phyloP scores from a whole-genome alignment of 306 rosid genomes.

The Sicyos edulis region DNA sequence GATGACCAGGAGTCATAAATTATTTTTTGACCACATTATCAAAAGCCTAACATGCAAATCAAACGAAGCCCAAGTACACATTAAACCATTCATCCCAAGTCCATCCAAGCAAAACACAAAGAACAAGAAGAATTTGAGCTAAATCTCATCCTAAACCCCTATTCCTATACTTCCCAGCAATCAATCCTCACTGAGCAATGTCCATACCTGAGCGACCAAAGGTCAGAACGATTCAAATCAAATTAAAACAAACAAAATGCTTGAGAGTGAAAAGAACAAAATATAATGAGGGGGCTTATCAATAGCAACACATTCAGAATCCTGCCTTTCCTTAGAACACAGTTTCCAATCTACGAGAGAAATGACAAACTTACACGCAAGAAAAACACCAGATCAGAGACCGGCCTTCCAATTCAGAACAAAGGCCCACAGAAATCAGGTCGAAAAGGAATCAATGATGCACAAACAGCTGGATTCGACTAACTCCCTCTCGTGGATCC shows the following conservation, averaged over 20 bases:
- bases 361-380: conserved; percentile 22
- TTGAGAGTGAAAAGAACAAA: conserved; percentile 8
- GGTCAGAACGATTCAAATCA: neutral
- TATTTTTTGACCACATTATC: conserved; percentile 37
- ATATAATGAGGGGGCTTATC: conserved; percentile 10
- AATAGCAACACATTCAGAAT: conserved; percentile 13
- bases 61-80: conserved; percentile 6
- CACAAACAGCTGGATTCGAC: conserved; percentile 23
- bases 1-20: conserved; percentile 59
- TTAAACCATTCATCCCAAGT: conserved; percentile 10
- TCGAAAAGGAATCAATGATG: neutral
- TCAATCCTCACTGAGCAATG: neutral
- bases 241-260: neutral
- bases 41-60: conserved; percentile 23
- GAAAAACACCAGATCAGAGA: conserved; percentile 13
- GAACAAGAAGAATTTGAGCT: conserved; percentile 5
- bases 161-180: neutral
- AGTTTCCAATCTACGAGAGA: conserved; percentile 1
- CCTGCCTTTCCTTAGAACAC: conserved; percentile 2
- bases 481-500: conserved; percentile 25
- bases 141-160: conserved; percentile 15
- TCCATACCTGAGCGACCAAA: too few species aligned
- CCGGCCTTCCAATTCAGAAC: conserved; percentile 17
- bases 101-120: conserved; percentile 19
- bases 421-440: conserved; percentile 9